A percentile compares a stretch with the other conserved stretches of the same genome.
These are phyloP conservation scores for Begonia masoniana DNA, from an alignment of 306 rosid genomes.

Conservation along the genomic window DNA sequence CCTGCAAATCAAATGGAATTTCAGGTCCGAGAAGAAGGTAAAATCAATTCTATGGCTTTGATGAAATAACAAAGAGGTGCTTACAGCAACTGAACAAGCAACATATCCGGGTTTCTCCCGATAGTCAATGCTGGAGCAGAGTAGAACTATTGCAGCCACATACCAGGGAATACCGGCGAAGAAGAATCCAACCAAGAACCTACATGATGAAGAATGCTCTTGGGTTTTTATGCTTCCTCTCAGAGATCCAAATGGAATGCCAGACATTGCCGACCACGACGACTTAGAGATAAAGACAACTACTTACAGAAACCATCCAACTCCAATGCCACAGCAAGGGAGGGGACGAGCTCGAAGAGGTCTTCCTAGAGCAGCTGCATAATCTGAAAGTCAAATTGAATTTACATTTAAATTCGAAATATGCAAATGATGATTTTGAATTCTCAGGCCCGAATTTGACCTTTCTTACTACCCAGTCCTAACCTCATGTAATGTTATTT, in stretches of 20 bases:
- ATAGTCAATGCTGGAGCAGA: constrained; percentile 51
- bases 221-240: too few relatives aligned
- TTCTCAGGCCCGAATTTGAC: too few relatives aligned
- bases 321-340: constrained; percentile 83
- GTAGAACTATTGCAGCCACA: constrained; percentile 48
- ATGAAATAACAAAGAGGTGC: constrained; percentile 14
- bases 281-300: background rate
- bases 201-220: constrained; percentile 9
- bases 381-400: constrained; percentile 23
- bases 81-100: constrained; percentile 72
- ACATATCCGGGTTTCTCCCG: constrained; percentile 83
- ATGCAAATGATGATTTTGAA: too few relatives aligned
- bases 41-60: too few relatives aligned
- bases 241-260: too few relatives aligned
- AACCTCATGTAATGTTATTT: too few relatives aligned
- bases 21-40: too few relatives aligned
- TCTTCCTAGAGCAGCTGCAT: constrained; percentile 80
- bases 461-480: too few relatives aligned
- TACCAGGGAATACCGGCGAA: constrained; percentile 78
- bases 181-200: constrained; percentile 88
- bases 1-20: too few relatives aligned
- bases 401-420: too few relatives aligned
- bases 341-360: constrained; percentile 73
- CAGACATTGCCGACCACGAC: background rate
- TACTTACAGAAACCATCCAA: constrained; percentile 90